Percentiles rank a stretch among this genome's conserved stretches.
phyloP scores from a whole-genome alignment of 2,329 filamentous ascomycete genomes.

The Colletotrichum sp. region DNA sequence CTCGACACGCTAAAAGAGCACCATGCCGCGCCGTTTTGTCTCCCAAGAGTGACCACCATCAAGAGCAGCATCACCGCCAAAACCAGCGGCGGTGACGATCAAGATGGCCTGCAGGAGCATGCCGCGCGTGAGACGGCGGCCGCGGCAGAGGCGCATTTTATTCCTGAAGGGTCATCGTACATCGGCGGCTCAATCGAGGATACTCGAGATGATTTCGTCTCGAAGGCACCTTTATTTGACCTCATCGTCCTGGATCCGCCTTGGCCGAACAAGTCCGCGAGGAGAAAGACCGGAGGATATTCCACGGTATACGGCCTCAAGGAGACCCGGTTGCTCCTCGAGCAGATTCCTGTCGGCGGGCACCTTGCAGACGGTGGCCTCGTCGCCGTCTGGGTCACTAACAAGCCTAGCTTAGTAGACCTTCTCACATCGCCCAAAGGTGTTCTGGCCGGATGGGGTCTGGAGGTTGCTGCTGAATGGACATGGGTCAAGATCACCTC shows the following conservation, averaged over 20 bases:
- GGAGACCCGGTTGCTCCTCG: slow-evolving; percentile 56
- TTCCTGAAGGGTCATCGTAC: slow-evolving; percentile 49
- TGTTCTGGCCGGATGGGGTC: slow-evolving; percentile 70
- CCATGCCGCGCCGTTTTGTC: slow-evolving; percentile 50
- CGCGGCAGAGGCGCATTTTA: slow-evolving; percentile 23
- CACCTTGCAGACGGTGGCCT: slow-evolving; percentile 60
- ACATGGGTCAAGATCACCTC: slow-evolving; percentile 78
- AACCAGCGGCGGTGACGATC: background rate
- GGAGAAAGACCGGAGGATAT: slow-evolving; percentile 60
- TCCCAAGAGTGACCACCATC: slow-evolving; percentile 41
- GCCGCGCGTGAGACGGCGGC: background rate
- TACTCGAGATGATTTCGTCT: slow-evolving; percentile 43
- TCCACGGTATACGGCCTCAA: slow-evolving; percentile 47
- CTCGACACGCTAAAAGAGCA: slow-evolving; percentile 39
- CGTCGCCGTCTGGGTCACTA: slow-evolving; percentile 80
- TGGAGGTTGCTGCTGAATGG: slow-evolving; percentile 74
- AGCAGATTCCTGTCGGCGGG: slow-evolving; percentile 58
- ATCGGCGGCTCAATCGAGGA: slow-evolving; percentile 55
- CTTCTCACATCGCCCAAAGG: slow-evolving; percentile 58
- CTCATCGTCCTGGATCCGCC: slow-evolving; percentile 78
- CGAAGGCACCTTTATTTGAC: slow-evolving; percentile 60
- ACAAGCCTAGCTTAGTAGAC: slow-evolving; percentile 65
- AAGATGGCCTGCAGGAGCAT: background rate
- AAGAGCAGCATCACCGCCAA: slow-evolving; percentile 4
- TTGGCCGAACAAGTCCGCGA: slow-evolving; percentile 80